phyloP scores from a whole-genome alignment of 169 alveolate species.

The Besnoitia besnoiti region DNA sequence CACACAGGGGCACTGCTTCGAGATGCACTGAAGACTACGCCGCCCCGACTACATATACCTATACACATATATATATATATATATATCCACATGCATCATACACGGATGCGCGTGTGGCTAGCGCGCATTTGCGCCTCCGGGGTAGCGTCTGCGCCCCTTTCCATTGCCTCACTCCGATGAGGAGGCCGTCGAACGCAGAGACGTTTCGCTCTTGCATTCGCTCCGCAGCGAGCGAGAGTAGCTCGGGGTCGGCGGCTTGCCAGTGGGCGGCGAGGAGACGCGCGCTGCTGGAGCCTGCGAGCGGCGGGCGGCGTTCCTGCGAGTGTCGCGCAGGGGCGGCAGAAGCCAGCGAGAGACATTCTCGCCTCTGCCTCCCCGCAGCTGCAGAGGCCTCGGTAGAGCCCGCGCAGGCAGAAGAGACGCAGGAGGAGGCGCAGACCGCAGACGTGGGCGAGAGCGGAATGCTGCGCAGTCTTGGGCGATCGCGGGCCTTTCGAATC shows the following conservation, averaged over 20 bases:
- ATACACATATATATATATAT: background rate
- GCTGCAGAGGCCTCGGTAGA: no score
- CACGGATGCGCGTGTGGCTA: no score
- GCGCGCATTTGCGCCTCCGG: no score
- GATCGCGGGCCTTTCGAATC: no score
- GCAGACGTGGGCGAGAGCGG: no score
- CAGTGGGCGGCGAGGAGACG: conserved; percentile 54
- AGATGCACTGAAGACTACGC: no score
- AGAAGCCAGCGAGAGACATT: no score
- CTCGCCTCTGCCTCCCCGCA: no score
- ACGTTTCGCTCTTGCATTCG: conserved; percentile 33
- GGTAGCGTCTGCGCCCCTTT: background rate
- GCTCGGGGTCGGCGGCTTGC: conserved; percentile 53
- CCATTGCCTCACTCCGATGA: background rate
- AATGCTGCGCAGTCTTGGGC: no score
- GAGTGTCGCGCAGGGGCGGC: background rate
- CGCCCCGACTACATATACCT: background rate
- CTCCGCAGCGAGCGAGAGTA: conserved; percentile 20
- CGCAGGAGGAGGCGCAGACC: no score
- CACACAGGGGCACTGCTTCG: no score
- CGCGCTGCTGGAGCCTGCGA: conserved; percentile 46
- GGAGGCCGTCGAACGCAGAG: conserved; percentile 51
- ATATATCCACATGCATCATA: background rate
- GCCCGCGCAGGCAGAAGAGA: no score
- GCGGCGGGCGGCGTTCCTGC: conserved; percentile 34